Evolutionary conservation across 768 basidiomycete species (phyloP).

Genomic region (Neoboletus brunneissimus): DNA sequence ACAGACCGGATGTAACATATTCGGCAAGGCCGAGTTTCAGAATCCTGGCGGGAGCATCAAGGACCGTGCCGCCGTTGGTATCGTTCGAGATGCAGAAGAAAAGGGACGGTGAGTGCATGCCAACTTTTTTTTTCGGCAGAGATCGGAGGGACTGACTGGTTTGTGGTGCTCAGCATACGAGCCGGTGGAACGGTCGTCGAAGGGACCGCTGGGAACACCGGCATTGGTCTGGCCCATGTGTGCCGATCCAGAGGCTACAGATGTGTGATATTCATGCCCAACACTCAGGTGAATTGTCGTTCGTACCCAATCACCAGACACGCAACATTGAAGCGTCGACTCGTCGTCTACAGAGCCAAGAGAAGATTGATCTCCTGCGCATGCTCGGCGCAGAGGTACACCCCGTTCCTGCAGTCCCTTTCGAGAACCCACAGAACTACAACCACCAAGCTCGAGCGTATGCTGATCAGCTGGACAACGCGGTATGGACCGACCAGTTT

Average conservation of each 20-base stretch:
- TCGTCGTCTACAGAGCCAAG: constrained; percentile 68
- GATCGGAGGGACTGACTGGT: neutral
- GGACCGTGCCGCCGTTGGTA: constrained; percentile 91
- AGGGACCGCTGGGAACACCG: constrained; percentile 98
- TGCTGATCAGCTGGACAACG: constrained; percentile 69
- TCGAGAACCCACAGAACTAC: constrained; percentile 93
- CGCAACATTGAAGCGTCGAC: neutral
- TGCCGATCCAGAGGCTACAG: constrained; percentile 91
- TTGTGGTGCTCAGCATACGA: constrained; percentile 51
- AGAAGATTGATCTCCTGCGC: constrained; percentile 94
- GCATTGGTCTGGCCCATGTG: constrained; percentile 93
- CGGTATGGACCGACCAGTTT: constrained; percentile 98
- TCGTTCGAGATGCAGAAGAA: constrained; percentile 84
- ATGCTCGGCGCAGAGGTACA: constrained; percentile 98
- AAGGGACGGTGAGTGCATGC: constrained; percentile 61
- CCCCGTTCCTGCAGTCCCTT: constrained; percentile 95
- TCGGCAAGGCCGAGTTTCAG: constrained; percentile 98
- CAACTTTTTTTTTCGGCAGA: neutral
- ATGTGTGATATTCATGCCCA: constrained; percentile 99
- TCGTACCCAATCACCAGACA: neutral
- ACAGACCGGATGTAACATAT: constrained; percentile 77
- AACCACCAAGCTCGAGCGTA: constrained; percentile 96
- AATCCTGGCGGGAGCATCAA: constrained; percentile 98
- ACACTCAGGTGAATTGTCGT: constrained; percentile 66
- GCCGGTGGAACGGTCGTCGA: constrained; percentile 97